Percentiles rank a stretch among this genome's conserved stretches.
Evolutionary conservation across 169 alveolate genomes (phyloP).

Genomic region (Hepatocystis sp.): DNA sequence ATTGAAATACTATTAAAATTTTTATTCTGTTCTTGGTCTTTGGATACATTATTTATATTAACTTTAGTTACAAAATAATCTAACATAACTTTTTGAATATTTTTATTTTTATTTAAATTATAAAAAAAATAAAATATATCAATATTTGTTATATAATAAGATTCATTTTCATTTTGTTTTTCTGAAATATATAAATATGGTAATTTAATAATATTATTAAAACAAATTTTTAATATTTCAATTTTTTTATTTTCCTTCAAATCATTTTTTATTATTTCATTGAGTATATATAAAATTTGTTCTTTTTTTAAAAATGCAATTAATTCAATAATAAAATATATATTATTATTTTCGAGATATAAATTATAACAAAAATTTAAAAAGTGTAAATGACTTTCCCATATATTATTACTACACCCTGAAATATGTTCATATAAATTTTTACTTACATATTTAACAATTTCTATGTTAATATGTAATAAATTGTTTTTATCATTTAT

Average conservation of each 20-base stretch:
- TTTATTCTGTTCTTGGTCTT: conserved; percentile 51
- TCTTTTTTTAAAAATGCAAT: conserved; percentile 59
- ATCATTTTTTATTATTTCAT: conserved; percentile 63
- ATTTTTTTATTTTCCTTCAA: conserved; percentile 63
- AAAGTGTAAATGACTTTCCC: conserved; percentile 35
- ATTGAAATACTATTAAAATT: conserved; percentile 60
- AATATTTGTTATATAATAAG: conserved; percentile 65
- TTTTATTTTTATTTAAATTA: conserved; percentile 67
- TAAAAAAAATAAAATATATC: conserved; percentile 71
- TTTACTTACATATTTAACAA: conserved; percentile 51
- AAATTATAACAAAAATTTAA: conserved; percentile 61
- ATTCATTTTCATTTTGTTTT: conserved; percentile 66
- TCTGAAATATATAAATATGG: conserved; percentile 51
- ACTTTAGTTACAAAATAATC: conserved; percentile 76
- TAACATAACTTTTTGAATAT: conserved; percentile 67
- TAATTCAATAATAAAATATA: conserved; percentile 52
- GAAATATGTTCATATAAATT: conserved; percentile 22
- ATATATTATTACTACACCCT: conserved; percentile 12
- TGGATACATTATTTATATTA: conserved; percentile 31
- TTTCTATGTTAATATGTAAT: conserved; percentile 66
- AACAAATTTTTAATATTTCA: conserved; percentile 43
- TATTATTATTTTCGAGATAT: conserved; percentile 58
- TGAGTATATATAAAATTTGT: conserved; percentile 59
- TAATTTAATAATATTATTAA: conserved; percentile 51
- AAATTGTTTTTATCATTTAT: conserved; percentile 11